Evolutionary conservation across 768 basidiomycete species (phyloP).

Genomic region (Boletus patriciae): DNA sequence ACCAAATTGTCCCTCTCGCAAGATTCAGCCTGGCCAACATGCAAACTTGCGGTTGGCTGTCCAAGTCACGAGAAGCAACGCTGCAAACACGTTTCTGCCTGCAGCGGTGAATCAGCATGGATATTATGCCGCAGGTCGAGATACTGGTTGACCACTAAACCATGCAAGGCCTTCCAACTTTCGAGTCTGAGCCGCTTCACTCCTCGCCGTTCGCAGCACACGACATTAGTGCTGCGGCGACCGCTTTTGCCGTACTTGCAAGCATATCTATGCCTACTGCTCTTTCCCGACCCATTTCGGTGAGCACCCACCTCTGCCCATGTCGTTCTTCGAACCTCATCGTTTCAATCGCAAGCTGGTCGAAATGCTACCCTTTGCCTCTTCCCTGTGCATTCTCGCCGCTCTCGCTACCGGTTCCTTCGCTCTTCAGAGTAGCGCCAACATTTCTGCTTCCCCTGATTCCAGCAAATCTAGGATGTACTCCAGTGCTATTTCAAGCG

Average conservation of each 20-base stretch:
- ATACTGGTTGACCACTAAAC: slow-evolving; percentile 27
- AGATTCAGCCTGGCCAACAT: neutral
- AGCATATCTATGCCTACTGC: slow-evolving; percentile 29
- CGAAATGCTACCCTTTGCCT: slow-evolving; percentile 40
- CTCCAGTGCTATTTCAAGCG: slow-evolving; percentile 37
- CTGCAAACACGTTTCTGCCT: slow-evolving; percentile 34
- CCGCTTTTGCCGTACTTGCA: slow-evolving; percentile 33
- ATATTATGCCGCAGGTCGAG: slow-evolving; percentile 15
- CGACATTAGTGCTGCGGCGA: slow-evolving; percentile 32
- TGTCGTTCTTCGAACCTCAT: slow-evolving; percentile 14
- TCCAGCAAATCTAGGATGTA: slow-evolving; percentile 32
- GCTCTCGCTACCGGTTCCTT: slow-evolving; percentile 35
- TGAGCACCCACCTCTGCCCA: slow-evolving; percentile 21
- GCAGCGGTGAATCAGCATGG: slow-evolving; percentile 26
- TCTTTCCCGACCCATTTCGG: slow-evolving; percentile 32
- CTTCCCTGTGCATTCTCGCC: slow-evolving; percentile 34
- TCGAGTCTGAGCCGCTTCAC: slow-evolving; percentile 27
- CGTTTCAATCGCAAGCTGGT: slow-evolving; percentile 31
- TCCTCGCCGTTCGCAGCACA: slow-evolving; percentile 32
- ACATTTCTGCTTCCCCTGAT: slow-evolving; percentile 20
- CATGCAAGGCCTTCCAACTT: slow-evolving; percentile 34
- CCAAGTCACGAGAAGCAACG: slow-evolving; percentile 26
- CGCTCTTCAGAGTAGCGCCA: slow-evolving; percentile 25
- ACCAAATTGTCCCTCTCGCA: neutral
- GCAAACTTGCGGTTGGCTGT: slow-evolving; percentile 3